Conservation (phyloP, 495 filamentous ascomycete species). For the Tuber borchii region DNA sequence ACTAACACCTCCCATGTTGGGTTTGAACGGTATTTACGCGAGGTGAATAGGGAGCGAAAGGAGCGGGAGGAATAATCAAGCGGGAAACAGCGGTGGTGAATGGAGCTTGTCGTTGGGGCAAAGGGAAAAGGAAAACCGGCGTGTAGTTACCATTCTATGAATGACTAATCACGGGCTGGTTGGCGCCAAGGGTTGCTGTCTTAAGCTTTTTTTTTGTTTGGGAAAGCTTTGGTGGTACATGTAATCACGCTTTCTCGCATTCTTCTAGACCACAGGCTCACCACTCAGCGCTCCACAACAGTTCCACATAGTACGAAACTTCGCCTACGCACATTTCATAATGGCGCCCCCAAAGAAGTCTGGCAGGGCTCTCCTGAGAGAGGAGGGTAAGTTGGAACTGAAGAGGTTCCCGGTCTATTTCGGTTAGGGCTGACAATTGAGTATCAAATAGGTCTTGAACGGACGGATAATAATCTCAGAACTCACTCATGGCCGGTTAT, state of each 20-base stretch:
- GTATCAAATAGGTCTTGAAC: conserved; percentile 64
- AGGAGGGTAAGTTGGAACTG: conserved; percentile 30
- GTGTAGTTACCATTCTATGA: conserved; percentile 3
- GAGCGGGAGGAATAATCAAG: not conserved
- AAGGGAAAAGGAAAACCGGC: conserved; percentile 3
- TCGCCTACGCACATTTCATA: not conserved
- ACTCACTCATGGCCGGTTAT: conserved; percentile 89
- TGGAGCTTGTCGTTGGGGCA: conserved; percentile 14
- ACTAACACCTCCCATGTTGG: conserved; percentile 73
- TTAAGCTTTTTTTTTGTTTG: not conserved
- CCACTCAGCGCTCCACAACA: not conserved
- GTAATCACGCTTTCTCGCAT: conserved; percentile 1
- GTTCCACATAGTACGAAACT: not conserved
- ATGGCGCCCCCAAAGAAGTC: conserved; percentile 48
- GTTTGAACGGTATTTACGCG: not conserved
- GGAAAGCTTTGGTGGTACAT: not conserved
- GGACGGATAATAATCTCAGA: conserved; percentile 96
- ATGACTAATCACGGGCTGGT: not conserved
- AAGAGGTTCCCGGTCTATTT: not conserved
- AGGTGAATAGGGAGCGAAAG: not conserved
- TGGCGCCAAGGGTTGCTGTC: not conserved
- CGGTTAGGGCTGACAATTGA: not conserved
- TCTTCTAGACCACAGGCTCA: not conserved
- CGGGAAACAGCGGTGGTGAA: conserved; percentile 27
- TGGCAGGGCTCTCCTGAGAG: conserved; percentile 45